These are phyloP conservation scores for Fragaria ananassa DNA, from an alignment of 306 rosid genomes.

Conservation along the genomic window DNA sequence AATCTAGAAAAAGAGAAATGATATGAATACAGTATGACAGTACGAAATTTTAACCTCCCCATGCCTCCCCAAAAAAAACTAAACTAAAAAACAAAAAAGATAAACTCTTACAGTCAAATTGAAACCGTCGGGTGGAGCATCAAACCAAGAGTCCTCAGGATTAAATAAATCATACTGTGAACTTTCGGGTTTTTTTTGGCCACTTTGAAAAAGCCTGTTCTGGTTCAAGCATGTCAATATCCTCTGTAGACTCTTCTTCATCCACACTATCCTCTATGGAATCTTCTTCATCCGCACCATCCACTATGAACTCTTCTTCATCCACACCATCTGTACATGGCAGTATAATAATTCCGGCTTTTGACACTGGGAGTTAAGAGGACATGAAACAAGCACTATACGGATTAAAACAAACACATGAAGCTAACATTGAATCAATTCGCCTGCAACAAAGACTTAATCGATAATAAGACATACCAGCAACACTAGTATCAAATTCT, in stretches of 20 bases:
- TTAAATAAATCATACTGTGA: conserved; percentile 52
- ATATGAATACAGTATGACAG: not conserved
- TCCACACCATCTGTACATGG: conserved; percentile 40
- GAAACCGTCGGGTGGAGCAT: conserved; percentile 83
- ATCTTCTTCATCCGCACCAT: conserved; percentile 31
- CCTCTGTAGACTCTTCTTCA: conserved; percentile 18
- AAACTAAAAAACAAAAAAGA: too few relatives aligned
- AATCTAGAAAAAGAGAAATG: conserved; percentile 9
- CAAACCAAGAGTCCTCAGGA: conserved; percentile 75
- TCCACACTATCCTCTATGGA: conserved; percentile 2
- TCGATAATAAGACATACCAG: conserved; percentile 50
- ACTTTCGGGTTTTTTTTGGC: conserved; percentile 64
- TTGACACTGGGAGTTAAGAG: conserved; percentile 51
- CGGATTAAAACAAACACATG: conserved; percentile 6
- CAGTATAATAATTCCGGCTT: conserved; percentile 73
- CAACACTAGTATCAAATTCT: conserved; percentile 48
- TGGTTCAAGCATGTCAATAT: conserved; percentile 44
- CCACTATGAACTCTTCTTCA: conserved; percentile 28
- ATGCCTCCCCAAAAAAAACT: not conserved
- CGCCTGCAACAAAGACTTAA: conserved; percentile 13
- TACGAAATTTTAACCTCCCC: not conserved
- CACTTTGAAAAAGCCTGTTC: conserved; percentile 52
- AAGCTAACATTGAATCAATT: conserved; percentile 14
- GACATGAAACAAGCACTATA: conserved; percentile 14
- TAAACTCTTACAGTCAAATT: conserved; percentile 54